phyloP scores from a whole-genome alignment of 2,329 filamentous ascomycete genomes.

The Decorospora gaudefroyi region DNA sequence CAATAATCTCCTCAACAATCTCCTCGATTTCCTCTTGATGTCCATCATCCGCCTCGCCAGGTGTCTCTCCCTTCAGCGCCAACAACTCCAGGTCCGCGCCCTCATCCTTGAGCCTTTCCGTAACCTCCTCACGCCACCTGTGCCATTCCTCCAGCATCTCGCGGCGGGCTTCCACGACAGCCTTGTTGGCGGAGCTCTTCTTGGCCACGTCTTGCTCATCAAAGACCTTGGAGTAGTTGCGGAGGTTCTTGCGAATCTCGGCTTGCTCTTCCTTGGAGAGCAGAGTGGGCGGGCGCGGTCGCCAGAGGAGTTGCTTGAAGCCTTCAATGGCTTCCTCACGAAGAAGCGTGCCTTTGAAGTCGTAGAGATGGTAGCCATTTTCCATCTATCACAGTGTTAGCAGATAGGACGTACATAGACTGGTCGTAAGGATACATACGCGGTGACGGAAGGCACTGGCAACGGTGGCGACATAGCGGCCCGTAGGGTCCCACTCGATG shows the following conservation, averaged over 20 bases:
- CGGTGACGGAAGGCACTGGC: slow-evolving; percentile 95
- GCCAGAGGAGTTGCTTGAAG: slow-evolving; percentile 98
- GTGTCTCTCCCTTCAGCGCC: slow-evolving; percentile 54
- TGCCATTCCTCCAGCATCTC: slow-evolving; percentile 85
- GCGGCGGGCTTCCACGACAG: slow-evolving; percentile 86
- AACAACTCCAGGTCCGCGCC: slow-evolving; percentile 62
- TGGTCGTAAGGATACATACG: slow-evolving; percentile 64
- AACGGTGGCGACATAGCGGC: slow-evolving; percentile 90
- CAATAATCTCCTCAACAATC: slow-evolving; percentile 86
- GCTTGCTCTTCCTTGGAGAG: slow-evolving; percentile 97
- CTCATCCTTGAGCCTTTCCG: slow-evolving; percentile 65
- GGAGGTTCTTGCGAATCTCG: slow-evolving; percentile 95
- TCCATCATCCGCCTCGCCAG: slow-evolving; percentile 53
- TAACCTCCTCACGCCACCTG: slow-evolving; percentile 76
- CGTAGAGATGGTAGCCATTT: slow-evolving; percentile 98
- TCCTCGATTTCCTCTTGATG: slow-evolving; percentile 65
- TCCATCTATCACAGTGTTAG: slow-evolving; percentile 72
- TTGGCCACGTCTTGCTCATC: slow-evolving; percentile 94
- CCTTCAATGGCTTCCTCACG: slow-evolving; percentile 92
- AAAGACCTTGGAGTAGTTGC: slow-evolving; percentile 93
- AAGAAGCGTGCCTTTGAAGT: slow-evolving; percentile 87
- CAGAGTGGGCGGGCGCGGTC: slow-evolving; percentile 86
- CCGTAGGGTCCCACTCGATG: slow-evolving; percentile 96
- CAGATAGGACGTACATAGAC: slow-evolving; percentile 2
- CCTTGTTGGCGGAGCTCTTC: slow-evolving; percentile 89